These are phyloP conservation scores for Microcyclospora tardicrescens DNA, from an alignment of 2,329 filamentous ascomycete genomes.

Conservation along the genomic window DNA sequence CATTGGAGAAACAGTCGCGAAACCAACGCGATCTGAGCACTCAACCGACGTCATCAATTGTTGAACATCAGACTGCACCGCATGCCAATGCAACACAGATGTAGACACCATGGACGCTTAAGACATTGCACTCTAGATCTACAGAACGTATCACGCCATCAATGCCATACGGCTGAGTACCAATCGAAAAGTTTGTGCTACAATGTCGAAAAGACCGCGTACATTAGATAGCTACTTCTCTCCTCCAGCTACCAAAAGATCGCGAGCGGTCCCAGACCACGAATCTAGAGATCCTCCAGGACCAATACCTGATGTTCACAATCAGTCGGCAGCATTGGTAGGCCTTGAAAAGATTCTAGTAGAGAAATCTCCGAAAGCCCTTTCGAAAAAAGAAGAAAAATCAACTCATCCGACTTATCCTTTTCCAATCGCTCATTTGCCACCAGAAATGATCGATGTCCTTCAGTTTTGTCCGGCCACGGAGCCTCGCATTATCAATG, in stretches of 20 bases:
- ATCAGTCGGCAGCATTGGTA: not conserved
- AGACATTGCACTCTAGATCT: no score
- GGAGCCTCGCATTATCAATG: slow-evolving; percentile 44
- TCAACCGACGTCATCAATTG: no score
- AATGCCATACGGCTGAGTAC: no score
- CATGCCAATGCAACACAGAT: not conserved
- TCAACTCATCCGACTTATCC: slow-evolving; percentile 41
- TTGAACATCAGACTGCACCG: no score
- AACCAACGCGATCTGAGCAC: not conserved
- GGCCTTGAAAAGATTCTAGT: not conserved
- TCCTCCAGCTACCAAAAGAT: slow-evolving; percentile 32
- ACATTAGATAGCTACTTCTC: slow-evolving; percentile 60
- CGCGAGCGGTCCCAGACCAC: not conserved
- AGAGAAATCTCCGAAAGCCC: slow-evolving; percentile 1
- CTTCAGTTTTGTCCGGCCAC: slow-evolving; percentile 32
- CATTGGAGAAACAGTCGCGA: not conserved
- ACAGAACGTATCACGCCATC: no score
- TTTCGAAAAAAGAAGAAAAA: slow-evolving; percentile 4
- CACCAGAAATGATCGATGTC: slow-evolving; percentile 28
- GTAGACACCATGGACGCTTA: no score
- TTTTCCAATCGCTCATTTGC: slow-evolving; percentile 38
- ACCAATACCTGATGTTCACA: slow-evolving; percentile 12
- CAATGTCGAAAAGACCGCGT: slow-evolving; percentile 37
- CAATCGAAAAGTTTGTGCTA: not conserved
- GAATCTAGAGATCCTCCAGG: no score